A percentile compares a stretch with the other conserved stretches of the same genome.
phyloP scores from a whole-genome alignment of 306 rosid genomes.

The Astragalus membranaceus region DNA sequence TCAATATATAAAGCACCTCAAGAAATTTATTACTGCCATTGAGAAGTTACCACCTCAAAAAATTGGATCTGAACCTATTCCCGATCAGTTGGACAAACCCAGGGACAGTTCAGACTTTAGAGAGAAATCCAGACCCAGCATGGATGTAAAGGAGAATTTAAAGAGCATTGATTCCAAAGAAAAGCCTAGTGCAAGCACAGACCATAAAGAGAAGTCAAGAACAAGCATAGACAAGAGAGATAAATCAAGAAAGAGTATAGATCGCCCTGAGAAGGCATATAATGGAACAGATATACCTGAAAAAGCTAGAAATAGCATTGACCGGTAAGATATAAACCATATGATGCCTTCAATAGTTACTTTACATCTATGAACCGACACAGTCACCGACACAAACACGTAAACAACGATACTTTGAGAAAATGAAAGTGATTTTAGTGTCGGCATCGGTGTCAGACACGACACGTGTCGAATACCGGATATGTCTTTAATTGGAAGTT shows the following conservation, averaged over 20 bases:
- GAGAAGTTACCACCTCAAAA: constrained; percentile 6
- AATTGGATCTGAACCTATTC: not conserved
- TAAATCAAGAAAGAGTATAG: constrained; percentile 16
- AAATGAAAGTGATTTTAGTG: too few species aligned
- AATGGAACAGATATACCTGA: constrained; percentile 15
- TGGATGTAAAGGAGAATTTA: constrained; percentile 13
- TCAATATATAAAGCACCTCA: too few species aligned
- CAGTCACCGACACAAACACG: too few species aligned
- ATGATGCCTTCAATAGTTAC: not conserved
- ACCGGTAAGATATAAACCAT: not conserved
- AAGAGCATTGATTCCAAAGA: constrained; percentile 6
- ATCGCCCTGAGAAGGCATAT: constrained; percentile 20
- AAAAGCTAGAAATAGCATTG: constrained; percentile 21
- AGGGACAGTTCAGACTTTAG: constrained; percentile 15
- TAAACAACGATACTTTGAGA: too few species aligned
- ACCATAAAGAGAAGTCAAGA: constrained; percentile 19
- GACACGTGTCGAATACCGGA: too few species aligned
- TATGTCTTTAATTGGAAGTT: too few species aligned
- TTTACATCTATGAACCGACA: not conserved
- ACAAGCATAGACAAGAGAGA: constrained; percentile 1
- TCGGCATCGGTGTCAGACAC: too few species aligned
- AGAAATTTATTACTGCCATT: not conserved
- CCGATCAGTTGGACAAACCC: not conserved
- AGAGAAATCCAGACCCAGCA: constrained; percentile 21
- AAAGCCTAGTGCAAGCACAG: constrained; percentile 10